phyloP scores from a whole-genome alignment of 345 rosid species.

The Linum lewisii region DNA sequence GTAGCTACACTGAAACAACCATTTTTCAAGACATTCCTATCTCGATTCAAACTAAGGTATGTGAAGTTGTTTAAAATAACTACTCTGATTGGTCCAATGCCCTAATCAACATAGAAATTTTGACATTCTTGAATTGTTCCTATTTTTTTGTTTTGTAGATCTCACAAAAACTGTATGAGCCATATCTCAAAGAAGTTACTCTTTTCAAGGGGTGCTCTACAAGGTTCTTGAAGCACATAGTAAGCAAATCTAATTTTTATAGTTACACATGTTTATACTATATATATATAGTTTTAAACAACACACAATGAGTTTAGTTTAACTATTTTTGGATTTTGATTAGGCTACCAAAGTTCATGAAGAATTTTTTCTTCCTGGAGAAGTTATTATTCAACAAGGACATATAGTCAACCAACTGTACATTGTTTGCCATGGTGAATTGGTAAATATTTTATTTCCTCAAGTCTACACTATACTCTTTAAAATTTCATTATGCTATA shows the following conservation, averaged over 20 bases:
- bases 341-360: constrained; percentile 67
- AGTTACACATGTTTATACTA: not conserved
- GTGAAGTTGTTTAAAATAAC: not conserved
- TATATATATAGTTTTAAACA: not conserved
- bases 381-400: constrained; percentile 70
- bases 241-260: constrained; percentile 24
- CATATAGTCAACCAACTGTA: constrained; percentile 61
- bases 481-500: too few relatives aligned
- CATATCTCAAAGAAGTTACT: constrained; percentile 48
- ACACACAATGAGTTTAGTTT: not conserved
- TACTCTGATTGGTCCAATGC: too few relatives aligned
- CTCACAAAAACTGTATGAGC: constrained; percentile 64
- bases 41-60: constrained; percentile 69
- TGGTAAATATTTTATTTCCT: constrained; percentile 33
- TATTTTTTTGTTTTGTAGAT: constrained; percentile 39
- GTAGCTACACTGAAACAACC: constrained; percentile 43
- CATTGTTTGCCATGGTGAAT: constrained; percentile 59
- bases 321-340: constrained; percentile 5
- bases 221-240: constrained; percentile 74
- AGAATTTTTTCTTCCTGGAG: constrained; percentile 75
- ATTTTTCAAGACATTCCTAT: constrained; percentile 75
- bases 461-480: not conserved
- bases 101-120: too few relatives aligned
- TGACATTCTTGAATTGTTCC: too few relatives aligned
- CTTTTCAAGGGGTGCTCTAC: constrained; percentile 66